Evolutionary conservation across 305 asterid genomes (phyloP).

Genomic region (Solanum hybrid): DNA sequence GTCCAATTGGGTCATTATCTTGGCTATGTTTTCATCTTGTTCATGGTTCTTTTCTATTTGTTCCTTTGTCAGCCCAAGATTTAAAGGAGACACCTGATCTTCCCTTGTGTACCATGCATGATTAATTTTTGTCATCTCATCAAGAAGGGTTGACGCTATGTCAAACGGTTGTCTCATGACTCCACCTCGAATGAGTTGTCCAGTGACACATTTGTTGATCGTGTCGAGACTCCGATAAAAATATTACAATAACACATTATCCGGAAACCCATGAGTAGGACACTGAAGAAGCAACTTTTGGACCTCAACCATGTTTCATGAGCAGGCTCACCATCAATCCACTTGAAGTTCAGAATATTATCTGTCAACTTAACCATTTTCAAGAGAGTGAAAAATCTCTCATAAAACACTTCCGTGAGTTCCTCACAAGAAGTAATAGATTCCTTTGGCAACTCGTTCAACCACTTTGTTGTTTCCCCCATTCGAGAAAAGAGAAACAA

Average conservation of each 20-base stretch:
- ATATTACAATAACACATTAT: neutral
- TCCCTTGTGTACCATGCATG: neutral
- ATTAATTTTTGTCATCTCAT: neutral
- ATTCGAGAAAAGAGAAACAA: no score
- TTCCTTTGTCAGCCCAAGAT: neutral
- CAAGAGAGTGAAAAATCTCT: no score
- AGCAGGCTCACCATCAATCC: neutral
- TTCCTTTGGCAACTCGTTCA: no score
- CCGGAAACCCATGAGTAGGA: neutral
- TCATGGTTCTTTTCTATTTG: neutral
- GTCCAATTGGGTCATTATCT: neutral
- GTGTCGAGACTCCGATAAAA: neutral
- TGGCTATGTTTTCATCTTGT: neutral
- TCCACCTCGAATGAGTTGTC: neutral
- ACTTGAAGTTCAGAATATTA: neutral
- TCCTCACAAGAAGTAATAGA: no score
- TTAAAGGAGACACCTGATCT: neutral
- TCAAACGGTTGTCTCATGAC: neutral
- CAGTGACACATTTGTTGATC: neutral
- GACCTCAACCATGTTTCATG: neutral
- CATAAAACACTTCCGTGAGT: no score
- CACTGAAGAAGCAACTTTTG: neutral
- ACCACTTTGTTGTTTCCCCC: no score
- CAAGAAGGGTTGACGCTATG: neutral
- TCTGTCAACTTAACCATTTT: no score